Percentiles rank a stretch among this genome's conserved stretches.
Conservation (phyloP, 2,329 filamentous ascomycete species). For the Penicillium sp. region DNA sequence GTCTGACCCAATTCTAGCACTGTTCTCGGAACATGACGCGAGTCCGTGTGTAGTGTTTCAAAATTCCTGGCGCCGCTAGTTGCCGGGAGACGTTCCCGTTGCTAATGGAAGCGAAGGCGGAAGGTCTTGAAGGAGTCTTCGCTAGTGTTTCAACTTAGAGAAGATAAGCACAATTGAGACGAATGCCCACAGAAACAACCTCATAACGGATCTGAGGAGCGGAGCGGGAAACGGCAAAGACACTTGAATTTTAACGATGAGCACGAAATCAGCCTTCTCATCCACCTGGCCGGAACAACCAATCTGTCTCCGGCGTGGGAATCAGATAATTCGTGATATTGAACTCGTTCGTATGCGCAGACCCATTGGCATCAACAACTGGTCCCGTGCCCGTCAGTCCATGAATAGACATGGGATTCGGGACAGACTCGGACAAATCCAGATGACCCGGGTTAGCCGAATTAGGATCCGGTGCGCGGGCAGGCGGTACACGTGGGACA, state of each 20-base stretch:
- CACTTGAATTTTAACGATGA: background rate
- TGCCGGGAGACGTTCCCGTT: background rate
- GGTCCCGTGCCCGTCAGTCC: conserved; percentile 34
- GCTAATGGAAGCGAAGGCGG: background rate
- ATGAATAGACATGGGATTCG: conserved; percentile 44
- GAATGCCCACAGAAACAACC: background rate
- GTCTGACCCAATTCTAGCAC: background rate
- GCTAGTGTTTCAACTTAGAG: background rate
- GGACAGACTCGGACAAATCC: conserved; percentile 32
- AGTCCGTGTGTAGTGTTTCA: background rate
- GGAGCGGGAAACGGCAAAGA: background rate
- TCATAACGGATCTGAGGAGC: background rate
- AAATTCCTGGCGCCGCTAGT: background rate
- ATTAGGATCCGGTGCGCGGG: conserved; percentile 34
- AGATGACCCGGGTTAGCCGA: conserved; percentile 28
- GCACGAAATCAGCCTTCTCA: conserved; percentile 2
- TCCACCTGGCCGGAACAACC: conserved; percentile 43
- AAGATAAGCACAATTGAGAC: background rate
- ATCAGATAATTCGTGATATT: conserved; percentile 53
- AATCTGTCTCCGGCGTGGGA: conserved; percentile 52
- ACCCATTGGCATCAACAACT: conserved; percentile 25
- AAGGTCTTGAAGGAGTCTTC: background rate
- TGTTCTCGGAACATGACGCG: background rate
- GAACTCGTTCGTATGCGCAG: conserved; percentile 42
- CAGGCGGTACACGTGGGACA: conserved; percentile 69